These are phyloP conservation scores for Termitomyces sp. DNA, from an alignment of 768 basidiomycete species.

Conservation along the genomic window DNA sequence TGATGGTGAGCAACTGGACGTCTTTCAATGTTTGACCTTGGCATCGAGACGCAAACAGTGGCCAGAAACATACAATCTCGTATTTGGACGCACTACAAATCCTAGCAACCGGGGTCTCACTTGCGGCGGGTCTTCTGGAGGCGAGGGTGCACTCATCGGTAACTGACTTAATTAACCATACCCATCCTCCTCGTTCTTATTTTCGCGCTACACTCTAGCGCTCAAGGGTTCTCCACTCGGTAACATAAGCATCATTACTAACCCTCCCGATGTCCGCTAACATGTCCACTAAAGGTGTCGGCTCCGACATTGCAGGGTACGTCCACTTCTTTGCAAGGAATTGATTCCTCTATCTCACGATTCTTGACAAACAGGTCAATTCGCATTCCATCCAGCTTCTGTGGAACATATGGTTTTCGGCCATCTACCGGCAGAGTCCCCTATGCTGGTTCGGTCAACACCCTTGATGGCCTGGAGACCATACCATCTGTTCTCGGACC, in stretches of 20 bases:
- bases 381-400: conserved; percentile 64
- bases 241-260: conserved; percentile 8
- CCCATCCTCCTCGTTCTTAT: not conserved
- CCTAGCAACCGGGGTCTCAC: conserved; percentile 70
- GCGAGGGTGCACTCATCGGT: conserved; percentile 76
- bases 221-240: conserved; percentile 41
- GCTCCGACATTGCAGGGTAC: conserved; percentile 79
- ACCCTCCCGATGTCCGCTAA: not conserved
- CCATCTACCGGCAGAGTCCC: conserved; percentile 70
- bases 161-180: conserved; percentile 11
- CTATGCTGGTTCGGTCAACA: conserved; percentile 60
- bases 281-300: conserved; percentile 30
- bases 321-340: not conserved
- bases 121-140: conserved; percentile 79
- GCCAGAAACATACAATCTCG: conserved; percentile 71
- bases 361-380: conserved; percentile 45
- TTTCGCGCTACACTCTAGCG: conserved; percentile 18
- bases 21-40: not conserved
- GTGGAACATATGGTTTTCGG: conserved; percentile 66
- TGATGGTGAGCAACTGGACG: conserved; percentile 47
- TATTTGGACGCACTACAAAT: conserved; percentile 77
- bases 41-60: conserved; percentile 38
- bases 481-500: conserved; percentile 73
- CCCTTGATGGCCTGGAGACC: conserved; percentile 67
- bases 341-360: not conserved